Conservation (phyloP, 2,329 filamentous ascomycete genomes). For the Stachybotrys echinatus region DNA sequence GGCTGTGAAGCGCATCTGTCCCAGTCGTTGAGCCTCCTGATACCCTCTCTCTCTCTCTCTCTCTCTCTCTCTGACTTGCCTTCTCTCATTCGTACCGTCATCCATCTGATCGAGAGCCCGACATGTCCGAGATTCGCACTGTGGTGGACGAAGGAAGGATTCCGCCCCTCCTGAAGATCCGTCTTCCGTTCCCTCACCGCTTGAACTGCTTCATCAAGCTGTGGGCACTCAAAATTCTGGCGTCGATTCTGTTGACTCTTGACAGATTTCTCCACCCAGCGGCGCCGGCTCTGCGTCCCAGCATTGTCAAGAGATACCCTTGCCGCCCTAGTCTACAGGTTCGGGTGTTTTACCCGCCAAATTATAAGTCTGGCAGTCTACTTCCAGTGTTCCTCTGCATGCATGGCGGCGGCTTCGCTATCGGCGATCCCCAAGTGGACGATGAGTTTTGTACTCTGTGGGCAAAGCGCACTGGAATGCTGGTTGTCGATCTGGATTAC, state of each 20-base stretch:
- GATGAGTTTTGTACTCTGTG: slow-evolving; percentile 41
- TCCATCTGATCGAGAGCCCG: too few species aligned
- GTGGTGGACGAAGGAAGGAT: not conserved
- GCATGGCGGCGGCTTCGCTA: slow-evolving; percentile 45
- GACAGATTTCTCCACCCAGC: not conserved
- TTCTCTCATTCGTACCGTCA: too few species aligned
- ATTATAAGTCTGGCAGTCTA: slow-evolving; percentile 21
- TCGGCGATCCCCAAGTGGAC: slow-evolving; percentile 37
- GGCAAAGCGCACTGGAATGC: slow-evolving; percentile 29
- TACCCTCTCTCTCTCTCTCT: too few species aligned
- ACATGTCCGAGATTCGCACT: not conserved
- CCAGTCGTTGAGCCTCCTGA: too few species aligned
- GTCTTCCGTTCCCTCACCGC: not conserved
- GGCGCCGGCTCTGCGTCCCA: not conserved
- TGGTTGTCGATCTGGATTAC: slow-evolving; percentile 46
- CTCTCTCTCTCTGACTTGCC: too few species aligned
- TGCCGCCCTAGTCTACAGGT: not conserved
- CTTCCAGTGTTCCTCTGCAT: slow-evolving; percentile 42
- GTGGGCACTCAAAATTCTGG: not conserved
- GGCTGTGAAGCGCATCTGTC: too few species aligned
- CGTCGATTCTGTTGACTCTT: not conserved
- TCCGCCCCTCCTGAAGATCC: not conserved
- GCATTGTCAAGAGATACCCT: slow-evolving; percentile 1
- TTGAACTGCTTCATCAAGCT: not conserved
- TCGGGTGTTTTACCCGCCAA: slow-evolving; percentile 34